Conservation (phyloP, 306 rosid species). For the Benincasa hispida region DNA sequence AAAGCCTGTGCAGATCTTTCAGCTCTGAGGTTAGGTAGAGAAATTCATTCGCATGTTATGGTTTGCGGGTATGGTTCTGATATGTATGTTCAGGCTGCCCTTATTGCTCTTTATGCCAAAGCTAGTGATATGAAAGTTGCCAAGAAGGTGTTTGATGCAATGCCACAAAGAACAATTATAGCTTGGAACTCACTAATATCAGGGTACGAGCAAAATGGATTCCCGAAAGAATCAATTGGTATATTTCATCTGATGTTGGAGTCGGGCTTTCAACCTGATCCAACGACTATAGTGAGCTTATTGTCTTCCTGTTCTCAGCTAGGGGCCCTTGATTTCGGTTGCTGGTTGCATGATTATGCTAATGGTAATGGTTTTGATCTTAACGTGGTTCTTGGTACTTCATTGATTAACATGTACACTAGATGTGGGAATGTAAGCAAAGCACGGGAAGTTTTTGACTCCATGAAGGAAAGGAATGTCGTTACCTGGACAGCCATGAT, state of each 20-base stretch:
- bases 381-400: slow-evolving; percentile 53
- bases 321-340: slow-evolving; percentile 57
- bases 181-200: slow-evolving; percentile 89
- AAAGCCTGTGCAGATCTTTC: slow-evolving; percentile 80
- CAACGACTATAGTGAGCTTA: slow-evolving; percentile 49
- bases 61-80: slow-evolving; percentile 44
- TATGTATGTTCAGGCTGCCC: slow-evolving; percentile 61
- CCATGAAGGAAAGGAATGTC: slow-evolving; percentile 50
- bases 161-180: slow-evolving; percentile 45
- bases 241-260: slow-evolving; percentile 36
- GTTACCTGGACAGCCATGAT: slow-evolving; percentile 88
- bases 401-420: slow-evolving; percentile 74
- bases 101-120: slow-evolving; percentile 39
- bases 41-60: slow-evolving; percentile 49
- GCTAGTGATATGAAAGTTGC: slow-evolving; percentile 34
- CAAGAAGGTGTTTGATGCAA: slow-evolving; percentile 48
- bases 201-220: slow-evolving; percentile 69
- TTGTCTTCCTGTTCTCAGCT: slow-evolving; percentile 72
- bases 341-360: slow-evolving; percentile 47
- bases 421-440: slow-evolving; percentile 57
- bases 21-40: slow-evolving; percentile 26
- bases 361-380: slow-evolving; percentile 28
- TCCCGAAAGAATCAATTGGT: slow-evolving; percentile 38
- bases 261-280: slow-evolving; percentile 36
- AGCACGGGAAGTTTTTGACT: slow-evolving; percentile 56